Evolutionary conservation across 257 asterid species (phyloP), one percentile per base, ranked within the genome.

Genomic region (Nicotiana tomentosiformis): DNA sequence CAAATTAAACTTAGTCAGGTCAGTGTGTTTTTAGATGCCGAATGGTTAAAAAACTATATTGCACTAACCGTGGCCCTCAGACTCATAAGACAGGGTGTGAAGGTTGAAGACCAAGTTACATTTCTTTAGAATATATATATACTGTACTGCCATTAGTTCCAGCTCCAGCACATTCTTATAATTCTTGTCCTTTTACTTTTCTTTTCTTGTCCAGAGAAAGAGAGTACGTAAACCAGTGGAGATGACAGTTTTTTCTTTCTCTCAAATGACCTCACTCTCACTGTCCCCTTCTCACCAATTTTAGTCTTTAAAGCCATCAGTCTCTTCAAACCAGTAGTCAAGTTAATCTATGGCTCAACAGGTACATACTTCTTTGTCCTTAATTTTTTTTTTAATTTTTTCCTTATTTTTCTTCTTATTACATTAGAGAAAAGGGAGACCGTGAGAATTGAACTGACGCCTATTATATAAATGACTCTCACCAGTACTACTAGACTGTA

Each of bases 311-410:
- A 72, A 72, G 58, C 61, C 72, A 60, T 32, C 70, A 60, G 16
- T 57, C 82, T 78, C 68, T 78, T 30, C 51, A 26, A 46, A 35
- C 14, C 65, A 76, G 35, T 39, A 11, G 16, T 72, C 64, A 16
- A 30, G 17, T 62, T 69, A 17, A 64, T 68, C 89, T 61, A 88
- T 89, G 93, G 87, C 88, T 83, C 87, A 77, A 66, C 92, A 87
- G 91, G 93, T 91, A 67, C 26, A 0, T 15, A 84, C 76, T 60
- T n/a, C 11, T 49, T 26, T 30, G 0, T 17, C 72, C 10, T 15
- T 62, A 15, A 7, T 20, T 32, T 8, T 67, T 67, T 83, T 20
- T 20, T 20, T 20, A 20, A 33, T 33, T 33, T 0, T 33, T 33
- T 33, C 35, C 35, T 33, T 33, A 1, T 33, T 33, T 33, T 33